Conservation (phyloP, 225 moss, liverwort and hornwort species). For the Marchantia polymorpha region DNA sequence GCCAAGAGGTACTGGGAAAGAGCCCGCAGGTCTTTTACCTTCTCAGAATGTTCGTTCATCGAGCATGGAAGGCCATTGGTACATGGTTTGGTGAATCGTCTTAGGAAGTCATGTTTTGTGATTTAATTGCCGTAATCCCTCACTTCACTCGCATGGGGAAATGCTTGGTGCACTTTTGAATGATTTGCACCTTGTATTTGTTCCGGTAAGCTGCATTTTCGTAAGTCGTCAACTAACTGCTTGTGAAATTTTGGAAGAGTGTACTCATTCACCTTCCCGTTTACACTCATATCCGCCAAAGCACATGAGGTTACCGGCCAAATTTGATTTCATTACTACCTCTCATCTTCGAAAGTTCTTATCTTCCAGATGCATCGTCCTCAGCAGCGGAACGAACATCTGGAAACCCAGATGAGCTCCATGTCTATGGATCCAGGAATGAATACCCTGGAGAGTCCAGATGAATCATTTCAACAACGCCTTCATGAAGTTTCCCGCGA, state of each 20-base stretch:
- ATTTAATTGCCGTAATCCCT: neutral
- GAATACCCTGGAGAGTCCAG: slow-evolving; percentile 56
- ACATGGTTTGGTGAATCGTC: slow-evolving; percentile 4
- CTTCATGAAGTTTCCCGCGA: slow-evolving; percentile 82
- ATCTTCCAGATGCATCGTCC: slow-evolving; percentile 77
- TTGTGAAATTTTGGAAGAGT: neutral
- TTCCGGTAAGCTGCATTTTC: neutral
- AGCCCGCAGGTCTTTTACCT: slow-evolving; percentile 9
- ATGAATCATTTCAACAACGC: slow-evolving; percentile 80
- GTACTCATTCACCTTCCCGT: neutral
- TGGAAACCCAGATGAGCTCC: slow-evolving; percentile 53
- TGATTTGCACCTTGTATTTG: neutral
- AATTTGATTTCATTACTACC: neutral
- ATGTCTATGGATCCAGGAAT: slow-evolving; percentile 68
- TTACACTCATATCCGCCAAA: neutral
- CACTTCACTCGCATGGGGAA: neutral
- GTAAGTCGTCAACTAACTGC: neutral
- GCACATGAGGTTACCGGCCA: neutral
- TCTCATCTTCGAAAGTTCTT: slow-evolving; percentile 33
- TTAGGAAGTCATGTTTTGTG: slow-evolving; percentile 5
- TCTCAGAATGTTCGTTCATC: slow-evolving; percentile 6
- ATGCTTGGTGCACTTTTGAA: neutral
- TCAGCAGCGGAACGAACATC: slow-evolving; percentile 84
- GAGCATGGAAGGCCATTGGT: neutral
- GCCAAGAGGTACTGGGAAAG: slow-evolving; percentile 21